Base-by-base conservation (phyloP, 2,329 filamentous ascomycete genomes). In the Ascochyta clinopodiicola region DNA sequence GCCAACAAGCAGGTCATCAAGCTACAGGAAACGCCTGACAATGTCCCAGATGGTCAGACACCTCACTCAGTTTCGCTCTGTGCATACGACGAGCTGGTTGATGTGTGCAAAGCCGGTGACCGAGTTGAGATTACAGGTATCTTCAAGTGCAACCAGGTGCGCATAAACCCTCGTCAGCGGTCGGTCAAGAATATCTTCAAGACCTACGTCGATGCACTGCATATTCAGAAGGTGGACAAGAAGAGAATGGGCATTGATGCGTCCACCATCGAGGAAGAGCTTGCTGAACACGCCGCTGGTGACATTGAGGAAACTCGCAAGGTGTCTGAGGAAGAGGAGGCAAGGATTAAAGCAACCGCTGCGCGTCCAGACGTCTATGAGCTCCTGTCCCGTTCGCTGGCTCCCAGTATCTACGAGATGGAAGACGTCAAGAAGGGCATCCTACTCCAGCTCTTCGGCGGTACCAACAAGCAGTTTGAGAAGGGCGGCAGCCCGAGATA, bases 401-500 rank as follows among this genome's bases (percentile, higher is more conserved):
- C 95, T 2, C 95, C 95, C 13, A 97, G 93, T 56, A 89, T 99
- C 69, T 97, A 96, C 79, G 95, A 99, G 77, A 90, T 96, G 88
- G 95, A 99, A 65, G 95, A 99, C 69, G 92, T 98, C 43, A 99
- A 99, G 82, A 99, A 99, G 79, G 95, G 95, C 10, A 97, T 99
- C 59, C 82, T 99, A 10, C 86, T 99, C 4, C 95, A 99, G 71
- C 86, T 99, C 36, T 99, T 99, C 73, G 94, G 95, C 34, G 95
- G 95, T 52, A 96, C 95, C 31, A 99, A 99, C 81, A 99, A 99
- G 79, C 91, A 91, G 0, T 99, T 99, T 75, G 86, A 96, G 56
- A 98, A 97, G 77, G 95, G 95, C 51, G 95, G 93, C 54, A 96
- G 91, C 70, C 95, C 95, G 6, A 93, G 90, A 68, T 99, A 99